Percentiles rank a stretch among this genome's conserved stretches.
These are phyloP conservation scores for Panicum virgatum DNA, from an alignment of 202 grass and related monocot genomes.

Conservation along the genomic window DNA sequence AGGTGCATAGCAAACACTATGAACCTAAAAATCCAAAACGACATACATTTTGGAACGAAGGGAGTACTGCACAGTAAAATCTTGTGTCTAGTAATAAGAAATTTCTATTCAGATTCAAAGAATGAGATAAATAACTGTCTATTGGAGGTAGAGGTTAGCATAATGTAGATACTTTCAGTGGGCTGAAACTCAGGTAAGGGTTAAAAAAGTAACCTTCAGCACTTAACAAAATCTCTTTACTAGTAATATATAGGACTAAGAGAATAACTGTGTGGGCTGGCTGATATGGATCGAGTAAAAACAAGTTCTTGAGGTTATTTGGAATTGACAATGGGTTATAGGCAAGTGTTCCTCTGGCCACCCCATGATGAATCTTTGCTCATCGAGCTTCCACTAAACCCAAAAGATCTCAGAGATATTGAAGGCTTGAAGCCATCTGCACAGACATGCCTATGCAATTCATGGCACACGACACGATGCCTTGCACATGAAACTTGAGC, in stretches of 20 bases:
- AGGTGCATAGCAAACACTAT: too few relatives aligned
- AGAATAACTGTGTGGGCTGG: neutral
- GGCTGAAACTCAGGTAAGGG: neutral
- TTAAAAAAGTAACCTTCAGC: neutral
- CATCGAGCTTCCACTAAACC: conserved; percentile 15
- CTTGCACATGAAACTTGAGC: neutral
- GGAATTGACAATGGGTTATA: too few relatives aligned
- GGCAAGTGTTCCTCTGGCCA: too few relatives aligned
- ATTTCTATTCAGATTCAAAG: neutral
- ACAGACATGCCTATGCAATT: neutral
- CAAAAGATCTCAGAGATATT: neutral
- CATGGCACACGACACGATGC: conserved; percentile 16
- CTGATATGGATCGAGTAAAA: too few relatives aligned
- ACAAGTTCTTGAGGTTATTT: too few relatives aligned
- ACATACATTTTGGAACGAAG: too few relatives aligned
- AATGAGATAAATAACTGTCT: neutral
- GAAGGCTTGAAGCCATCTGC: neutral
- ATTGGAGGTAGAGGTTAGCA: neutral
- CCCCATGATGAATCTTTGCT: conserved; percentile 10
- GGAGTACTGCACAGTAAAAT: neutral
- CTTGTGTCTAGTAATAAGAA: neutral
- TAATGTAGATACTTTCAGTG: neutral
- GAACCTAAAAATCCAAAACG: too few relatives aligned
- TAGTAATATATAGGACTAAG: neutral
- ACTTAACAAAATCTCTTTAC: conserved; percentile 6